These are phyloP conservation scores for Scutellaria minor DNA, from an alignment of 257 asterid species.

Conservation along the genomic window DNA sequence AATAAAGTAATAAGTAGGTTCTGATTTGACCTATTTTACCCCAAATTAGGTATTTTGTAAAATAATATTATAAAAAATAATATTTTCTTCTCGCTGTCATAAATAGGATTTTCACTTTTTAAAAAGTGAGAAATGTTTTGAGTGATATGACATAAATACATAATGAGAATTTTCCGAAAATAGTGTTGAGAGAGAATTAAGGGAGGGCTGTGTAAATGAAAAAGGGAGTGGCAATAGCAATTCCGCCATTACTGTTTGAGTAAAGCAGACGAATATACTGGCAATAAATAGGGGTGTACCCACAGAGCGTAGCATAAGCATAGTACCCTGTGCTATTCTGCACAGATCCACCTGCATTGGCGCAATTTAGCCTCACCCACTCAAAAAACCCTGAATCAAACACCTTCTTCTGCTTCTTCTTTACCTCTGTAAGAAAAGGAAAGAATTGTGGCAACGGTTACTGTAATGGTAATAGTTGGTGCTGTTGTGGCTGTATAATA, in stretches of 20 bases:
- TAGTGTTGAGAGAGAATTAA: not conserved
- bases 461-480: slow-evolving; percentile 18
- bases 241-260: slow-evolving; percentile 4
- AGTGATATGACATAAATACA: not conserved
- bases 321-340: slow-evolving; percentile 38
- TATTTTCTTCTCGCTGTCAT: no score
- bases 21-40: no score
- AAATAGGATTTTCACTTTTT: no score
- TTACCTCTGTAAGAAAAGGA: not conserved
- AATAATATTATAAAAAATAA: no score
- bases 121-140: not conserved
- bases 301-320: slow-evolving; percentile 23
- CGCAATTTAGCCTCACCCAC: slow-evolving; percentile 42
- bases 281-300: slow-evolving; percentile 17
- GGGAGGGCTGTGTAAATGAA: slow-evolving; percentile 14
- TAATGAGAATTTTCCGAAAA: not conserved
- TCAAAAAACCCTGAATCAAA: slow-evolving; percentile 25
- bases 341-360: slow-evolving; percentile 45
- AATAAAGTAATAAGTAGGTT: no score
- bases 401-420: slow-evolving; percentile 23
- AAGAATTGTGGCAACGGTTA: slow-evolving; percentile 3
- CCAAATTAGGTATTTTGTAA: no score
- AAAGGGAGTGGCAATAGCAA: slow-evolving; percentile 29
- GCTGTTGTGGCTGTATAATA: slow-evolving; percentile 37
- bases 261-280: not conserved